Conservation (phyloP, 306 rosid genomes). For the Arachis hypogaea region DNA sequence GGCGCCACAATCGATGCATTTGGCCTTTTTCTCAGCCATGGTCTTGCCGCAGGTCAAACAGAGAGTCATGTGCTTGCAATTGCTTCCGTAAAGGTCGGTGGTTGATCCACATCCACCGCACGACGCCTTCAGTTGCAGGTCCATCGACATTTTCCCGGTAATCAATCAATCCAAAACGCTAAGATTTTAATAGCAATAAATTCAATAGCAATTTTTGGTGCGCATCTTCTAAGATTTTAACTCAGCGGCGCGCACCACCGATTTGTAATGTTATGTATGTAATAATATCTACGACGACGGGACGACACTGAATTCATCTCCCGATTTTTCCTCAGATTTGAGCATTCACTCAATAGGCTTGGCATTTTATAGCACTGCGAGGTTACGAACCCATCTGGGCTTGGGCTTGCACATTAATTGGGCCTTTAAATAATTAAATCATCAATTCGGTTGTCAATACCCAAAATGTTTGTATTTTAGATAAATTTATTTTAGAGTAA, state of each 20-base stretch:
- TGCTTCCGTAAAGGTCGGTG: slow-evolving; percentile 78
- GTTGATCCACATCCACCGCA: slow-evolving; percentile 79
- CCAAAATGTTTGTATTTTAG: too few species aligned
- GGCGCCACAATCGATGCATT: slow-evolving; percentile 74
- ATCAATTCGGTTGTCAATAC: too few species aligned
- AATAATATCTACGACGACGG: background rate
- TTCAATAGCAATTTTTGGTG: background rate
- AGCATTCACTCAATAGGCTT: too few species aligned
- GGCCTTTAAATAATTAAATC: too few species aligned
- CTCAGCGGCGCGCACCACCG: slow-evolving; percentile 1
- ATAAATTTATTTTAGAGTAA: too few species aligned
- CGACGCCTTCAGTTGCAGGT: slow-evolving; percentile 57
- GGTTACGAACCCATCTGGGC: background rate
- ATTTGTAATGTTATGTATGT: background rate
- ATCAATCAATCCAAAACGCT: background rate
- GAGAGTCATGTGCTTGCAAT: slow-evolving; percentile 82
- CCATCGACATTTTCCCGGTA: slow-evolving; percentile 53
- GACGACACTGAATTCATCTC: background rate
- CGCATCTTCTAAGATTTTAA: background rate
- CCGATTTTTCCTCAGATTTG: background rate
- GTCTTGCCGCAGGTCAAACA: slow-evolving; percentile 78
- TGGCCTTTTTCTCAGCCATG: slow-evolving; percentile 70
- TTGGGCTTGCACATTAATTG: background rate
- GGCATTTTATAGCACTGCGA: background rate
- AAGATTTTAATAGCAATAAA: background rate